Evolutionary conservation across 352 stramenopile genomes (phyloP), one percentile per base, ranked within the genome.

Genomic region (Phytophthora sp.): DNA sequence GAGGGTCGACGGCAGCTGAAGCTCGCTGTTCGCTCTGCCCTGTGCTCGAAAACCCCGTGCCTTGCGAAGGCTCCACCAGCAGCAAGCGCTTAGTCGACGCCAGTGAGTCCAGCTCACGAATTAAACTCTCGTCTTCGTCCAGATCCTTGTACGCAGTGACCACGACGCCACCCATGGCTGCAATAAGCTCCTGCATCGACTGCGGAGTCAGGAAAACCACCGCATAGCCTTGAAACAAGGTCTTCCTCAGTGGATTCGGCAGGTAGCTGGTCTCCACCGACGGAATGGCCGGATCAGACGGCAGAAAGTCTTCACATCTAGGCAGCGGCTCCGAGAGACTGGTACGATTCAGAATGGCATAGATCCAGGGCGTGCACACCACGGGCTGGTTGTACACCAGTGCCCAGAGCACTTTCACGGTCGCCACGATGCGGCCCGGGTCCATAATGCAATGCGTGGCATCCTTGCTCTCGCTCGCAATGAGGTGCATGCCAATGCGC

Each of bases 381-480:
- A 96, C 84, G 0, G 83, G 87, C 42, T 95, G 88, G 41, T 88
- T 92, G 63, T 89, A 88, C 51, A 95, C 86, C 13, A 96, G 74
- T 9, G 88, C 84, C 88, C 88, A 96, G 9, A 96, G 74, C 51
- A 95, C 80, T 46, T 96, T 96, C 21, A 93, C 79, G 1, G 88
- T 96, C 21, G 84, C 88, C 26, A 95, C 80, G 59, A 94, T 82
- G 31, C 65, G 76, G 5, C 82, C 88, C n/a, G 82, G 73, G 45
- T 96, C 88, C 82, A 93, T 90, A 56, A 96, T 88, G 53, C 88
- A 96, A 48, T 96, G 87, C 6, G 87, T 96, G 8, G 84, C 84
- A 23, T 89, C 66, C 49, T 83, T 79, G 38, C 65, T 87, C 52
- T 89, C 69, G 1, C 38, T 50, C 13, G 66, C 35, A 54, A 95